Base-by-base conservation (phyloP, 2,329 filamentous ascomycete species). In the Rasamsonia emersonii region DNA sequence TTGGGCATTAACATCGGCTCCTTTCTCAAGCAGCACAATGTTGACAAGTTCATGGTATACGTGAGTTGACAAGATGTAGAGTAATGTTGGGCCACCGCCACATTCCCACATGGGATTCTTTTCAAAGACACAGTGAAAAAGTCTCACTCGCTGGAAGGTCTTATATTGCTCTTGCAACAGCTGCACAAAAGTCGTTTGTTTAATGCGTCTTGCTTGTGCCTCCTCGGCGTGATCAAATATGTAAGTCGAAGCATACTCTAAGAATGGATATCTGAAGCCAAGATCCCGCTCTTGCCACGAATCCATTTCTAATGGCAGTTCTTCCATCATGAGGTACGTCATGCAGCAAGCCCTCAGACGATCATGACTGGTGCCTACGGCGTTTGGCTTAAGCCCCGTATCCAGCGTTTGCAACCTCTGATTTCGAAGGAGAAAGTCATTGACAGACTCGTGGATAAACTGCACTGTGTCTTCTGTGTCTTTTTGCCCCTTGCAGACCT, bases 121-220 rank as follows among this genome's bases (percentile, higher is more conserved):
- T n/a, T n/a, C n/a, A n/a, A n/a, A n/a, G n/a, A n/a, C n/a, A n/a
- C n/a, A n/a, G n/a, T n/a, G n/a, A n/a, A n/a, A n/a, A n/a, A n/a
- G n/a, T n/a, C n/a, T n/a, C n/a, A n/a, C n/a, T n/a, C n/a, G n/a
- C n/a, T n/a, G n/a, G n/a, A n/a, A n/a, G n/a, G n/a, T n/a, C n/a
- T n/a, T n/a, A n/a, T n/a, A n/a, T n/a, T n/a, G n/a, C n/a, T n/a
- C n/a, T n/a, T n/a, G n/a, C n/a, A n/a, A n/a, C n/a, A n/a, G n/a
- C n/a, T n/a, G n/a, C n/a, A n/a, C n/a, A n/a, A n/a, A n/a, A n/a
- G n/a, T n/a, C n/a, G n/a, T n/a, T n/a, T n/a, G n/a, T n/a, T n/a
- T n/a, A n/a, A n/a, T n/a, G n/a, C n/a, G n/a, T n/a, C n/a, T n/a
- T 24, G 29, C 30, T 33, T 33, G 30, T 17, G 30, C 30, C 4